A percentile compares a stretch with the other conserved stretches of the same genome.
phyloP scores from a whole-genome alignment of 768 basidiomycete genomes.

The Tulasnella sp. region DNA sequence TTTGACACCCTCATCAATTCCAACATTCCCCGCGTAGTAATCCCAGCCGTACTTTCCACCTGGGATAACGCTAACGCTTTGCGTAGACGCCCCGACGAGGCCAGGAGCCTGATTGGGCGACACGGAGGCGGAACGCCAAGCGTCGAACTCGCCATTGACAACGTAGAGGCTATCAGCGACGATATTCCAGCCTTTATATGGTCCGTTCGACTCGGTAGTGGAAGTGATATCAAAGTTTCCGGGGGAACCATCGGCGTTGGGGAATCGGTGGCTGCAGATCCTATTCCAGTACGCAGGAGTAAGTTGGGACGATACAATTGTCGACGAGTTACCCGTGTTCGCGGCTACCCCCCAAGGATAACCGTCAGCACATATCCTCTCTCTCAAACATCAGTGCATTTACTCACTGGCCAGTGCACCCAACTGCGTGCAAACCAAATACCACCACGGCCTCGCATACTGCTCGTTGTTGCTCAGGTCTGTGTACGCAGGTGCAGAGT shows the following conservation, averaged over 20 bases:
- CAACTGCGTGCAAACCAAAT: neutral
- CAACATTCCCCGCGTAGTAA: neutral
- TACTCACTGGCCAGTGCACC: neutral
- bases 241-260: neutral
- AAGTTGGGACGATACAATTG: neutral
- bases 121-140: constrained; percentile 10
- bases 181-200: constrained; percentile 8
- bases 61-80: neutral
- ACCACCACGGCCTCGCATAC: neutral
- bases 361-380: no score
- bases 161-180: neutral
- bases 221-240: neutral
- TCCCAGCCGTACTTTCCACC: neutral
- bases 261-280: constrained; percentile 2
- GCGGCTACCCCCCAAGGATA: neutral
- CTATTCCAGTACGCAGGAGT: neutral
- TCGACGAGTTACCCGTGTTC: neutral
- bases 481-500: neutral
- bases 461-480: neutral
- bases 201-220: neutral
- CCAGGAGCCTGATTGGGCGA: neutral
- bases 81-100: neutral
- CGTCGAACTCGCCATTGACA: constrained; percentile 10
- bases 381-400: no score
- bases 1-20: neutral